Percentiles rank a stretch among this genome's conserved stretches.
These are phyloP conservation scores for Magnusiomyces paraingens DNA, from an alignment of 1,139 yeast genomes.

Conservation along the genomic window DNA sequence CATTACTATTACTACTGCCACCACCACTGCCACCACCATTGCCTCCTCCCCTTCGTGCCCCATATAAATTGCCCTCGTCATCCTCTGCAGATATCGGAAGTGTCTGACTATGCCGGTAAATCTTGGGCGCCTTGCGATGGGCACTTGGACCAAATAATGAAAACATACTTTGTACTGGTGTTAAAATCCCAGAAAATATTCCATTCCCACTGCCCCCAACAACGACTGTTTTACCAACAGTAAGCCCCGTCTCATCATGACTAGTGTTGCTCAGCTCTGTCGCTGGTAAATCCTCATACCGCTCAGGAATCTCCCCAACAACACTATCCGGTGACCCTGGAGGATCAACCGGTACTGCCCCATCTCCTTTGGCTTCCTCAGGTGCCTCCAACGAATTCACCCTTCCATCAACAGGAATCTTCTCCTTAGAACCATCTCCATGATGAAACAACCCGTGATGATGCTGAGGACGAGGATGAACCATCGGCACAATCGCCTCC, in stretches of 20 bases:
- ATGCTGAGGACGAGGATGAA: too few species aligned
- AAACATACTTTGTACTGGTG: conserved; percentile 23
- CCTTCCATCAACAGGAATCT: too few species aligned
- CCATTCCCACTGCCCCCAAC: too few species aligned
- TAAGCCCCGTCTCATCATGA: conserved; percentile 6
- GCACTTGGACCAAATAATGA: conserved; percentile 32
- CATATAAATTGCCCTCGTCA: conserved; percentile 8
- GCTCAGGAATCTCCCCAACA: conserved; percentile 12
- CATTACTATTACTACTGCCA: too few species aligned
- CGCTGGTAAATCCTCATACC: background rate
- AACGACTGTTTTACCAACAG: too few species aligned
- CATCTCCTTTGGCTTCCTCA: conserved; percentile 18
- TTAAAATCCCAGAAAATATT: background rate
- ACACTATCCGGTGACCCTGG: conserved; percentile 14
- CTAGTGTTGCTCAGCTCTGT: conserved; percentile 7
- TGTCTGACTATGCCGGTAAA: conserved; percentile 32
- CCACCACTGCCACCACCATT: too few species aligned
- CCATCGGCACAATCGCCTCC: too few species aligned
- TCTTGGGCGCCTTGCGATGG: conserved; percentile 28
- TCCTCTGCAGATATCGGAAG: conserved; percentile 19
- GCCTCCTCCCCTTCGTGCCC: too few species aligned
- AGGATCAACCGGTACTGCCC: conserved; percentile 24
- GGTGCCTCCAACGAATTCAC: too few species aligned
- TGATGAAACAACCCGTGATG: too few species aligned
- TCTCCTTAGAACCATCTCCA: too few species aligned